Percentiles rank a stretch among this genome's conserved stretches.
phyloP scores from a whole-genome alignment of 73 alveolate species.

The Tetrahymena elliotti region DNA sequence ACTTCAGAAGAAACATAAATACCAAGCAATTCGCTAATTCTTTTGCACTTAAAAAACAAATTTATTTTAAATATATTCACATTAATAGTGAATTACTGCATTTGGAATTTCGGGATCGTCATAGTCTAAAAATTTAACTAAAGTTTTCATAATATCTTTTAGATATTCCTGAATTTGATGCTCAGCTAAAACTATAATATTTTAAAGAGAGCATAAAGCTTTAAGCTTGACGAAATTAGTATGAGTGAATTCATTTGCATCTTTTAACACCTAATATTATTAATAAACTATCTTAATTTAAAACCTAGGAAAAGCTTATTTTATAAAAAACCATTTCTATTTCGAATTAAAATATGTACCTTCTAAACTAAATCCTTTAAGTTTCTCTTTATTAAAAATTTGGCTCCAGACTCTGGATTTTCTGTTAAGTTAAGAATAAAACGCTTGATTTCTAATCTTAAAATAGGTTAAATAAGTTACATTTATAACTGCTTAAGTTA shows the following conservation, averaged over 20 bases:
- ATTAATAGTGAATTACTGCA: neutral
- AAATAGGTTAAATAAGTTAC: neutral
- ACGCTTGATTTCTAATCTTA: neutral
- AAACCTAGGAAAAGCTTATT: neutral
- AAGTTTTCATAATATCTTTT: conserved; percentile 3
- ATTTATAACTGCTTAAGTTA: neutral
- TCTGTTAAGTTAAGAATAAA: neutral
- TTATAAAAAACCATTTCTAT: neutral
- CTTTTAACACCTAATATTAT: neutral
- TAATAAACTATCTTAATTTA: neutral
- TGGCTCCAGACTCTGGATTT: neutral
- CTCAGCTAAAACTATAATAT: conserved; percentile 15
- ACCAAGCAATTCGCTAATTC: conserved; percentile 26
- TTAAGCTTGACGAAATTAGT: neutral
- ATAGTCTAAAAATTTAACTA: neutral
- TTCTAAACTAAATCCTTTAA: neutral
- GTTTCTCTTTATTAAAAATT: neutral
- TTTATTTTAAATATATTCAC: neutral
- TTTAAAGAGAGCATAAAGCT: conserved; percentile 8
- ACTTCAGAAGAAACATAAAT: conserved; percentile 2
- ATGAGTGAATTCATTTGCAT: conserved; percentile 21
- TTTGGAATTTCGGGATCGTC: conserved; percentile 16
- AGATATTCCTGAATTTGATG: conserved; percentile 15
- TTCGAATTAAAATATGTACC: neutral
- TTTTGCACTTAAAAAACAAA: neutral